These are phyloP conservation scores for Candida silvatica DNA, from an alignment of 805 yeast species.

Conservation along the genomic window DNA sequence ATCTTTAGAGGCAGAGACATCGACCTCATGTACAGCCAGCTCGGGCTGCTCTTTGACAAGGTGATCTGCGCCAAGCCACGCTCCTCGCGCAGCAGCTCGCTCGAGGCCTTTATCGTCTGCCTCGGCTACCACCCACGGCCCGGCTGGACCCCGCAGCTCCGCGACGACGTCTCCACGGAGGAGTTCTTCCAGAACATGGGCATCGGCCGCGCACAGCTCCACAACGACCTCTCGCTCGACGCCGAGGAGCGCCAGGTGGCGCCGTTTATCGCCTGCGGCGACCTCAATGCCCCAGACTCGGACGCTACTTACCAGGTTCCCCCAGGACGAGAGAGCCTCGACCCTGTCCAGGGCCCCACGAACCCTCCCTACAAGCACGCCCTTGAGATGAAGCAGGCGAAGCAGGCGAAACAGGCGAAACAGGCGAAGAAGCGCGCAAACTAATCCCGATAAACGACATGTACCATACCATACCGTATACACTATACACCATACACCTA, in stretches of 20 bases:
- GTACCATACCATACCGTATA: neutral
- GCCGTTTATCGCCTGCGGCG: constrained; percentile 95
- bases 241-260: constrained; percentile 69
- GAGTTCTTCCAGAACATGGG: constrained; percentile 65
- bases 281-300: constrained; percentile 77
- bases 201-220: constrained; percentile 46
- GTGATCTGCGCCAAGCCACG: constrained; percentile 96
- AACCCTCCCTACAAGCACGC: constrained; percentile 97
- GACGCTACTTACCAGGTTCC: constrained; percentile 83
- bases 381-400: constrained; percentile 74
- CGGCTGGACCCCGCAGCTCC: constrained; percentile 70
- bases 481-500: too few species aligned
- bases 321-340: constrained; percentile 42
- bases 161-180: constrained; percentile 52
- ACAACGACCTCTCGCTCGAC: constrained; percentile 39
- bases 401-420: constrained; percentile 32
- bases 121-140: constrained; percentile 75
- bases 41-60: constrained; percentile 74
- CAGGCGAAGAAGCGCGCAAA: constrained; percentile 4
- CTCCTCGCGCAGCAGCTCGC: constrained; percentile 87
- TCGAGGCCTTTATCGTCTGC: constrained; percentile 93
- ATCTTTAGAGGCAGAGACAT: constrained; percentile 95
- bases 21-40: constrained; percentile 86
- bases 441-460: neutral
- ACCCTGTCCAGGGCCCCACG: constrained; percentile 93